A percentile compares a stretch with the other conserved stretches of the same genome.
These are phyloP conservation scores for Cladosporium sp. DNA, from an alignment of 2,329 filamentous ascomycete species.

Conservation along the genomic window DNA sequence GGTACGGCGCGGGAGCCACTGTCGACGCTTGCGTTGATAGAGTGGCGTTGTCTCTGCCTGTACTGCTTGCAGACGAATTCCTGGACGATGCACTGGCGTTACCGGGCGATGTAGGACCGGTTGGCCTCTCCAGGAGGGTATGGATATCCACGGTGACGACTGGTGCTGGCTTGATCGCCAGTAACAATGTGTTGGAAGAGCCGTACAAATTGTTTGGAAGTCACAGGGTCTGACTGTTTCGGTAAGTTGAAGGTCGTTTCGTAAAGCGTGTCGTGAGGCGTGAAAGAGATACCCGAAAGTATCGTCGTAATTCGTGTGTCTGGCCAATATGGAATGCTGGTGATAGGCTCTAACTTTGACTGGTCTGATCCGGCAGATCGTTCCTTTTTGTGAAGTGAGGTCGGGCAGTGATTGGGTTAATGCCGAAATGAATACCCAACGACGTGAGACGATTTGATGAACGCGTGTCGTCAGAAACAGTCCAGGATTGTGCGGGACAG, in stretches of 20 bases:
- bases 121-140: slow-evolving; percentile 75
- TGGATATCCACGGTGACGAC: slow-evolving; percentile 93
- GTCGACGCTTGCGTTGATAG: slow-evolving; percentile 24
- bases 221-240: not conserved
- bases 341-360: slow-evolving; percentile 3
- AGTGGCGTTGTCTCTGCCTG: slow-evolving; percentile 17
- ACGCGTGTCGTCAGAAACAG: slow-evolving; percentile 22
- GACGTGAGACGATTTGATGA: slow-evolving; percentile 22
- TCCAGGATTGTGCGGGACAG: slow-evolving; percentile 20
- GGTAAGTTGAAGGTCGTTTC: not conserved
- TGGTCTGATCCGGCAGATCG: slow-evolving; percentile 15
- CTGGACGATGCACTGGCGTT: slow-evolving; percentile 46
- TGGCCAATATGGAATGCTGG: not conserved
- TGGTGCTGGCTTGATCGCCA: slow-evolving; percentile 45
- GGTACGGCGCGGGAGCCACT: slow-evolving; percentile 23
- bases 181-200: slow-evolving; percentile 33
- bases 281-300: not conserved
- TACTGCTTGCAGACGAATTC: slow-evolving; percentile 23
- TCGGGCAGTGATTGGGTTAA: slow-evolving; percentile 16
- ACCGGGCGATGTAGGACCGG: slow-evolving; percentile 66
- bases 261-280: slow-evolving; percentile 6
- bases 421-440: slow-evolving; percentile 19
- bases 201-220: not conserved
- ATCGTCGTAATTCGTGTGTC: not conserved
- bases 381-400: slow-evolving; percentile 12